Percentiles rank a stretch among this genome's conserved stretches.
phyloP scores from a whole-genome alignment of 108 stramenopile genomes.

The Mayamaea pseudoterrestris region DNA sequence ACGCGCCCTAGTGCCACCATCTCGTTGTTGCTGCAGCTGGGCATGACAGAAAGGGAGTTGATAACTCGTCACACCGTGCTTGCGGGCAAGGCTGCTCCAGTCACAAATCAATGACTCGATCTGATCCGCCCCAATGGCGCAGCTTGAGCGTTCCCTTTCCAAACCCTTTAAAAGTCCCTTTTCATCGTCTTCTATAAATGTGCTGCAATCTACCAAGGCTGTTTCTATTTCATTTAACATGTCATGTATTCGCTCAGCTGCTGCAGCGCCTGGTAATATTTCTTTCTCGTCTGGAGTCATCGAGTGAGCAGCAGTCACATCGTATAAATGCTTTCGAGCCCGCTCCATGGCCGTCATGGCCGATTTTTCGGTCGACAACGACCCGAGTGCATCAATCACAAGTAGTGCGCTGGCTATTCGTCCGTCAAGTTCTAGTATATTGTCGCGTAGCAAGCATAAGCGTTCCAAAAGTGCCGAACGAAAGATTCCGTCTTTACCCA shows the following conservation, averaged over 20 bases:
- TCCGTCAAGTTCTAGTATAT: constrained; percentile 30
- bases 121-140: constrained; percentile 38
- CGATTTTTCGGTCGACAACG: constrained; percentile 39
- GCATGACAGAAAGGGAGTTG: constrained; percentile 47
- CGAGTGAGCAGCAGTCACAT: constrained; percentile 15
- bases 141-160: constrained; percentile 22
- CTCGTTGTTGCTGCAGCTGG: constrained; percentile 46
- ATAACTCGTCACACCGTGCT: constrained; percentile 59
- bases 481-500: not conserved
- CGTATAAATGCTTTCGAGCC: constrained; percentile 37
- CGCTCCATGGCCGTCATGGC: constrained; percentile 47
- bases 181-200: constrained; percentile 39
- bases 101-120: constrained; percentile 48
- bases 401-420: constrained; percentile 37
- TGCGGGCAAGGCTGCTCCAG: constrained; percentile 69
- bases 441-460: constrained; percentile 42
- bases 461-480: not conserved
- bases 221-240: constrained; percentile 52
- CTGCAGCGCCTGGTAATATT: not conserved
- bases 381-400: constrained; percentile 36
- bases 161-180: constrained; percentile 33
- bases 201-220: constrained; percentile 36
- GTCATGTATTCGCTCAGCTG: constrained; percentile 54
- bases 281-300: not conserved
- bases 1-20: constrained; percentile 54